A percentile compares a stretch with the other conserved stretches of the same genome.
phyloP scores from a whole-genome alignment of 306 rosid genomes.

The Prunus kanzakura region DNA sequence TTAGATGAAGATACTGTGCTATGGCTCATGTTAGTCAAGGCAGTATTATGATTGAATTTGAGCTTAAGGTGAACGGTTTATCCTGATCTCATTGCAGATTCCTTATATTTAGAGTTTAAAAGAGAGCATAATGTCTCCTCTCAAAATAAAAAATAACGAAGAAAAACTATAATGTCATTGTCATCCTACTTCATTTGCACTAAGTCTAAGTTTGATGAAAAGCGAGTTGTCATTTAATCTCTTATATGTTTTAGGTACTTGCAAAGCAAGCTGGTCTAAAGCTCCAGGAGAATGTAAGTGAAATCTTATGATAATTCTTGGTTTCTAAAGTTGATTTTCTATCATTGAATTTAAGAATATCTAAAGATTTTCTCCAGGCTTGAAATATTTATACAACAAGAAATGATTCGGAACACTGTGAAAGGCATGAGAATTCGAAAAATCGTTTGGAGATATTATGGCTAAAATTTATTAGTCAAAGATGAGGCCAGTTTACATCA shows the following conservation, averaged over 20 bases:
- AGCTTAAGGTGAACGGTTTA: not conserved
- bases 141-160: not conserved
- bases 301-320: slow-evolving; percentile 4
- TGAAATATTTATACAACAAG: slow-evolving; percentile 13
- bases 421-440: not conserved
- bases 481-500: not conserved
- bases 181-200: not conserved
- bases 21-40: not conserved
- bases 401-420: not conserved
- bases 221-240: slow-evolving; percentile 16
- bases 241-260: slow-evolving; percentile 63
- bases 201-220: not conserved
- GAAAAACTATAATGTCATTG: not conserved
- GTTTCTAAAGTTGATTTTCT: slow-evolving; percentile 10
- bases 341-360: not conserved
- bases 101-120: not conserved
- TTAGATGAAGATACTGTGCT: not conserved
- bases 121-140: not conserved
- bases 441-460: not conserved
- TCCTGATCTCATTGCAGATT: not conserved
- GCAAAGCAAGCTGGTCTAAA: slow-evolving; percentile 78
- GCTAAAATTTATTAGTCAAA: not conserved
- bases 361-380: not conserved
- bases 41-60: not conserved
- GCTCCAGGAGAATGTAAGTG: slow-evolving; percentile 74